These are phyloP conservation scores for Calvatia gigantea DNA, from an alignment of 768 basidiomycete species.

Conservation along the genomic window DNA sequence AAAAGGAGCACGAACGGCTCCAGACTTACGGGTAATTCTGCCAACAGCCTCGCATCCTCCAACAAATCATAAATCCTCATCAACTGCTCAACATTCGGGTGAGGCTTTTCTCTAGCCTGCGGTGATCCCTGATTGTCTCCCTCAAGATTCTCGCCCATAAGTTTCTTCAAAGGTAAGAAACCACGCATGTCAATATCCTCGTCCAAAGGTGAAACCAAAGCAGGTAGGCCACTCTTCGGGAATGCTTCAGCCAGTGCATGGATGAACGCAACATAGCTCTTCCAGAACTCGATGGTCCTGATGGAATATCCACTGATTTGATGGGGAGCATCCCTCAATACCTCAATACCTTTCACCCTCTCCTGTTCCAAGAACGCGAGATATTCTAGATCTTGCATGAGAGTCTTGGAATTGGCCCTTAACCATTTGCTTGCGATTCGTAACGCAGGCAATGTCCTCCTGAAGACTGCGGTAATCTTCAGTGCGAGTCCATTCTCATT, in stretches of 20 bases:
- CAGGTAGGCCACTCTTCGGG: constrained; percentile 58
- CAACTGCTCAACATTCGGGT: constrained; percentile 94
- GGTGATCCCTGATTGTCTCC: constrained; percentile 18
- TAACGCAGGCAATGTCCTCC: constrained; percentile 82
- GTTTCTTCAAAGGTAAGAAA: constrained; percentile 74
- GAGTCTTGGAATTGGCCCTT: constrained; percentile 66
- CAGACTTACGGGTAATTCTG: constrained; percentile 51
- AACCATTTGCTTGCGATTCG: constrained; percentile 92
- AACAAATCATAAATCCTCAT: constrained; percentile 91
- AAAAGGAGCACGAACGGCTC: neutral
- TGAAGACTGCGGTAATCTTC: constrained; percentile 80
- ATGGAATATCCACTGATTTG: constrained; percentile 34
- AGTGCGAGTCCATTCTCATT: constrained; percentile 63
- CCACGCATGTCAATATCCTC: constrained; percentile 90
- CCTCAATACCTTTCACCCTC: constrained; percentile 23
- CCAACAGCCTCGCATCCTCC: constrained; percentile 61
- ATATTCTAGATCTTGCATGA: constrained; percentile 44
- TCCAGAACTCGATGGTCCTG: constrained; percentile 63
- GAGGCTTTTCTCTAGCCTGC: constrained; percentile 37
- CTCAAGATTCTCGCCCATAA: constrained; percentile 39
- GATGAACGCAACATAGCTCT: constrained; percentile 62
- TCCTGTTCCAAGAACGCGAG: constrained; percentile 28
- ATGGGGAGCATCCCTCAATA: constrained; percentile 25
- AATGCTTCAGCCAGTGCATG: constrained; percentile 62
- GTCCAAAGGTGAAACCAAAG: constrained; percentile 62